phyloP scores from a whole-genome alignment of 208 protist species.

The Sergeia podlipaevii region DNA sequence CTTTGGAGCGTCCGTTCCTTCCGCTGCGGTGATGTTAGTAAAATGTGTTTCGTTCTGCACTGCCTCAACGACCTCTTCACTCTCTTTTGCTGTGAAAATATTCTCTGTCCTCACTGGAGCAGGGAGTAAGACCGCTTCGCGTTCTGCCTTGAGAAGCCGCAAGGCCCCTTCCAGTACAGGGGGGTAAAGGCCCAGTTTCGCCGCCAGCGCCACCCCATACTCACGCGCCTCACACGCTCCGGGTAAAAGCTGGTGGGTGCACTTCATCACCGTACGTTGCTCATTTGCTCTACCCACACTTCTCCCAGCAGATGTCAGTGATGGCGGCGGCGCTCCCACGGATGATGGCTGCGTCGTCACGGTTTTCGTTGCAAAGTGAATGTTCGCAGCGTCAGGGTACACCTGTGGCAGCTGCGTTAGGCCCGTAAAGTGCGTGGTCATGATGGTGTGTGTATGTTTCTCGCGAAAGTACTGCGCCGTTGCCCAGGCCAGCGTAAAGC shows the following conservation, averaged over 20 bases:
- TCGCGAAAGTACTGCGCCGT: constrained; percentile 72
- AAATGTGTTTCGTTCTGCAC: no score
- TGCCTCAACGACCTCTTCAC: no score
- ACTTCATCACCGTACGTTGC: constrained; percentile 11
- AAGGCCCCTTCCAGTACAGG: constrained; percentile 32
- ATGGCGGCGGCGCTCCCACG: background rate
- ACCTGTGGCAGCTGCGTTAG: constrained; percentile 15
- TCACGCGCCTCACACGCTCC: constrained; percentile 43
- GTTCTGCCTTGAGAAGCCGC: constrained; percentile 11
- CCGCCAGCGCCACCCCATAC: constrained; percentile 65
- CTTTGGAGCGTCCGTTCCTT: no score
- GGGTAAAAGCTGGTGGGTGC: constrained; percentile 31
- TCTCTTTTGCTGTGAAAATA: background rate
- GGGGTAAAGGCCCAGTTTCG: constrained; percentile 35
- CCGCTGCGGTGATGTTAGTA: no score
- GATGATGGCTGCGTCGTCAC: background rate
- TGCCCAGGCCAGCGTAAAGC: constrained; percentile 94
- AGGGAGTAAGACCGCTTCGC: background rate
- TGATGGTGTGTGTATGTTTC: constrained; percentile 16
- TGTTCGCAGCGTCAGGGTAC: constrained; percentile 25
- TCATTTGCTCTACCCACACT: no score
- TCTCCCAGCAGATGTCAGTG: no score
- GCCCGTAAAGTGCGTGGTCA: constrained; percentile 35
- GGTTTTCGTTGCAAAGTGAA: constrained; percentile 38
- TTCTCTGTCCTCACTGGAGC: background rate